Percentiles rank a stretch among this genome's conserved stretches.
These are phyloP conservation scores for Nicotiana undulata DNA, from an alignment of 257 asterid species.

Conservation along the genomic window DNA sequence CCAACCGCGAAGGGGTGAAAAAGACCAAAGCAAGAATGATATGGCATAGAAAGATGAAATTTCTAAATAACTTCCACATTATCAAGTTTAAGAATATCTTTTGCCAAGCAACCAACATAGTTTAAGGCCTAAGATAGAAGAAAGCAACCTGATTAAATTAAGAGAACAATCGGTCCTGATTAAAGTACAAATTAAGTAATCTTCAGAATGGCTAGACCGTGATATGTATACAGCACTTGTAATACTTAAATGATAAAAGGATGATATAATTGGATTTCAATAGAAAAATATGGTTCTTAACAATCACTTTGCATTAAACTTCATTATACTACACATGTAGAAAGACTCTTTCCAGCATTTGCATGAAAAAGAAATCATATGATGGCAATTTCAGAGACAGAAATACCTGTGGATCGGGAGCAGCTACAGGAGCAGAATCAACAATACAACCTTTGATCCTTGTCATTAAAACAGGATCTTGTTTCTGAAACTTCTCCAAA, in stretches of 20 bases:
- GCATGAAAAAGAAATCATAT: background rate
- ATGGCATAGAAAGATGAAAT: background rate
- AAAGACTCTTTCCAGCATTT: background rate
- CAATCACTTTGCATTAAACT: background rate
- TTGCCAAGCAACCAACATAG: background rate
- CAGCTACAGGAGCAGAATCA: constrained; percentile 92
- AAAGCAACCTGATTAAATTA: background rate
- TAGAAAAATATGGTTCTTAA: background rate
- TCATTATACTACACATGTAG: background rate
- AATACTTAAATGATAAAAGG: background rate
- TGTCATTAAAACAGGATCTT: constrained; percentile 44
- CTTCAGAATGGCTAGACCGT: background rate
- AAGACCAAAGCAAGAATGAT: background rate
- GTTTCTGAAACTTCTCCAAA: constrained; percentile 72
- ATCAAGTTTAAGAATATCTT: background rate
- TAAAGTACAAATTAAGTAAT: background rate
- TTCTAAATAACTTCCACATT: background rate
- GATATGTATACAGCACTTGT: background rate
- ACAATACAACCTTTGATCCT: constrained; percentile 79
- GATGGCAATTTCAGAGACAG: constrained; percentile 5
- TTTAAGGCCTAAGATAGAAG: background rate
- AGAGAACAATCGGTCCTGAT: background rate
- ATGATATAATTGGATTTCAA: background rate
- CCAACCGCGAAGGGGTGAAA: background rate
- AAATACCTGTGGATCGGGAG: constrained; percentile 81